These are phyloP conservation scores for Lasiodiplodia theobromae DNA, from an alignment of 2,329 filamentous ascomycete species.

Conservation along the genomic window DNA sequence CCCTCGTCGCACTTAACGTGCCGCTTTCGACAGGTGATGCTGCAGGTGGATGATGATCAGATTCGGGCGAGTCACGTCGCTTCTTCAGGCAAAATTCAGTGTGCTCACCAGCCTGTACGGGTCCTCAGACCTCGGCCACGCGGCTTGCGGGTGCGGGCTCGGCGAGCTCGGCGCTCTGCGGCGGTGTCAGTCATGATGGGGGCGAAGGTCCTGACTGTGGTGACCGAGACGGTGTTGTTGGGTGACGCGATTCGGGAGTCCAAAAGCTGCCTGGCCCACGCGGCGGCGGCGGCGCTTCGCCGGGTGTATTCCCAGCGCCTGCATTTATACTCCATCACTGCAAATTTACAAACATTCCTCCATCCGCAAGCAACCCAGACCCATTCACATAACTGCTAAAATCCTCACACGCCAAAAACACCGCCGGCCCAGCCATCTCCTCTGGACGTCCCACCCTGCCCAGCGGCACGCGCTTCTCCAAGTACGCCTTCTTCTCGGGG, in stretches of 20 bases:
- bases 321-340: not conserved
- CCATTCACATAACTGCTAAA: slow-evolving; percentile 7
- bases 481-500: not conserved
- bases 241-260: not conserved
- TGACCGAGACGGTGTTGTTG: not conserved
- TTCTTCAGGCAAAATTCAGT: not conserved
- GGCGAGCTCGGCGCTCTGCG: slow-evolving; percentile 12
- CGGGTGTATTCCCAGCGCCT: not conserved
- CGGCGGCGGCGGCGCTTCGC: not conserved
- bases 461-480: not conserved
- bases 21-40: slow-evolving; percentile 55
- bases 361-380: slow-evolving; percentile 4
- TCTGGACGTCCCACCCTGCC: not conserved
- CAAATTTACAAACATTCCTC: slow-evolving; percentile 8
- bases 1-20: slow-evolving; percentile 61
- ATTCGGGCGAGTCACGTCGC: not conserved
- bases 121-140: slow-evolving; percentile 54
- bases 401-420: not conserved
- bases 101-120: slow-evolving; percentile 51
- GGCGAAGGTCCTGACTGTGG: not conserved
- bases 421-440: slow-evolving; percentile 4
- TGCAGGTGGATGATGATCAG: slow-evolving; percentile 32
- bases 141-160: slow-evolving; percentile 43
- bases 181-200: not conserved
- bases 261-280: not conserved